These are phyloP conservation scores for Uronychia setigera DNA, from an alignment of 73 alveolate genomes.

Conservation along the genomic window DNA sequence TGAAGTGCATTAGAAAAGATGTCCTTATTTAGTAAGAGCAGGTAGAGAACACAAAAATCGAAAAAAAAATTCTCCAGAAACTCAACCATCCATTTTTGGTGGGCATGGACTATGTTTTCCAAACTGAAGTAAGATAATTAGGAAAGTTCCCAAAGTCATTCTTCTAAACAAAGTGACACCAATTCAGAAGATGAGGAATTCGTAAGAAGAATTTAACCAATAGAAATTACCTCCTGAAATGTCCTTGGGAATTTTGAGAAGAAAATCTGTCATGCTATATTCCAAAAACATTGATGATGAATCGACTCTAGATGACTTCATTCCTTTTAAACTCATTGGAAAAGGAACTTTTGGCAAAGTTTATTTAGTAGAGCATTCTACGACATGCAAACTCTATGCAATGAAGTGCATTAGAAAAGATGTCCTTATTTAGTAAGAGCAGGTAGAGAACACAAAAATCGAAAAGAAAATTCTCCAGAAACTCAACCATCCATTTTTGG, in stretches of 20 bases:
- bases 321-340: conserved; percentile 63
- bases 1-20: conserved; percentile 85
- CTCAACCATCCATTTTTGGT: conserved; percentile 84
- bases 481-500: conserved; percentile 82
- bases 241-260: not conserved
- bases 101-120: conserved; percentile 72
- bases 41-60: conserved; percentile 71
- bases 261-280: not conserved
- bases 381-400: conserved; percentile 57
- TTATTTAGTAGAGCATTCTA: conserved; percentile 45
- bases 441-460: conserved; percentile 66
- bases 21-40: conserved; percentile 79
- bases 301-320: conserved; percentile 37
- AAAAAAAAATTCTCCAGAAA: conserved; percentile 75
- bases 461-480: conserved; percentile 81
- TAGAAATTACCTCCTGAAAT: not conserved
- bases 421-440: conserved; percentile 78
- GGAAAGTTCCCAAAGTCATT: too few relatives aligned
- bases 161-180: too few relatives aligned
- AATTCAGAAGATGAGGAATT: too few relatives aligned
- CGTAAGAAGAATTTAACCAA: too few relatives aligned
- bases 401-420: conserved; percentile 85
- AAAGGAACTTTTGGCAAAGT: conserved; percentile 78
- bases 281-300: not conserved
- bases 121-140: too few relatives aligned